These are phyloP conservation scores for Condylostoma magnum DNA, from an alignment of 169 alveolate genomes.

Conservation along the genomic window DNA sequence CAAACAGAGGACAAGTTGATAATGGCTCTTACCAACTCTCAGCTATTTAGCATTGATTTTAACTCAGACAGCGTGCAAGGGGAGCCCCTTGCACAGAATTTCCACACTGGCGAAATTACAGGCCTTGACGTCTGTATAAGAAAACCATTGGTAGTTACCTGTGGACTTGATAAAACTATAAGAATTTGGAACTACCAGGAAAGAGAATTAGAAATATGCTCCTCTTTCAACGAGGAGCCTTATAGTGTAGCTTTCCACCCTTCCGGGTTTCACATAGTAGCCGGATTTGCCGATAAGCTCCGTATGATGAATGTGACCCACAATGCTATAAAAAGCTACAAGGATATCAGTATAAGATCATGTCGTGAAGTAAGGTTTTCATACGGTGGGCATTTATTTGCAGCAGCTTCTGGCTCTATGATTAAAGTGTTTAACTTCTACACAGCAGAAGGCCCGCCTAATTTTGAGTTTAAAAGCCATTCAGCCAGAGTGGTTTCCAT, in stretches of 20 bases:
- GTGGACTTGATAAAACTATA: slow-evolving; percentile 88
- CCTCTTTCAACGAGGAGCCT: slow-evolving; percentile 87
- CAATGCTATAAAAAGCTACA: slow-evolving; percentile 76
- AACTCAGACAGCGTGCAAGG: slow-evolving; percentile 49
- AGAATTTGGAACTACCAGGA: slow-evolving; percentile 90
- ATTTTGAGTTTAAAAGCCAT: slow-evolving; percentile 70
- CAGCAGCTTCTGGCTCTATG: slow-evolving; percentile 79
- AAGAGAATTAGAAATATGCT: slow-evolving; percentile 81
- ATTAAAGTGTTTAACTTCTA: slow-evolving; percentile 86
- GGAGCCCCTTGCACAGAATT: slow-evolving; percentile 70
- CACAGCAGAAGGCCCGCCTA: slow-evolving; percentile 84
- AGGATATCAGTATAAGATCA: slow-evolving; percentile 82
- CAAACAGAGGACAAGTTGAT: slow-evolving; percentile 67
- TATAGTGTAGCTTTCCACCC: slow-evolving; percentile 93
- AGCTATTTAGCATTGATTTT: slow-evolving; percentile 42
- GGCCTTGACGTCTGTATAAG: slow-evolving; percentile 92
- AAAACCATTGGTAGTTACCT: slow-evolving; percentile 88
- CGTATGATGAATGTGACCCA: slow-evolving; percentile 84
- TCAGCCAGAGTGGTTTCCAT: slow-evolving; percentile 84
- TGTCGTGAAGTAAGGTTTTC: slow-evolving; percentile 88
- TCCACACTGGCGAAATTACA: slow-evolving; percentile 79
- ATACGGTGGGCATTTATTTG: slow-evolving; percentile 92
- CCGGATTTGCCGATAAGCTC: slow-evolving; percentile 89
- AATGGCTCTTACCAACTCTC: slow-evolving; percentile 61
- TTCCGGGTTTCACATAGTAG: slow-evolving; percentile 90